A percentile compares a stretch with the other conserved stretches of the same genome.
Conservation (phyloP, 1,284 basidiomycete genomes). For the Volvariella surrecta region DNA sequence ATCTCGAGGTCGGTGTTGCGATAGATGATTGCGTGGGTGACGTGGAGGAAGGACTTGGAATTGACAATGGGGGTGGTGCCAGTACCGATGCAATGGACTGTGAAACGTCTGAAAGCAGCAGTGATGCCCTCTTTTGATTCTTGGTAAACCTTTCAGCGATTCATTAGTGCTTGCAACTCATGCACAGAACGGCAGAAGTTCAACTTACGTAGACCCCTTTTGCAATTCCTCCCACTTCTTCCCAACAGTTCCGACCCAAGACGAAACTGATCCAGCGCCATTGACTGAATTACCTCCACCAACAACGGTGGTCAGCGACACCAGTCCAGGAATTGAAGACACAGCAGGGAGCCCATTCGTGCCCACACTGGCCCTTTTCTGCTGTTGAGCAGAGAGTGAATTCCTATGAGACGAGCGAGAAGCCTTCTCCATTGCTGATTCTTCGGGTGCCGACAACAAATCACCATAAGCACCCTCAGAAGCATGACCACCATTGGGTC, state of each 20-base stretch:
- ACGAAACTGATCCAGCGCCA: conserved; percentile 16
- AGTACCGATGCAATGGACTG: conserved; percentile 46
- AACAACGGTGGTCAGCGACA: conserved; percentile 17
- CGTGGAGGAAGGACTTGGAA: conserved; percentile 1
- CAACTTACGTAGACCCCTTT: conserved; percentile 42
- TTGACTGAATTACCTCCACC: too few relatives aligned
- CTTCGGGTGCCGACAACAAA: neutral
- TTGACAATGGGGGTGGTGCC: conserved; percentile 15
- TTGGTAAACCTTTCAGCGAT: conserved; percentile 43
- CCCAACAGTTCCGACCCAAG: conserved; percentile 47
- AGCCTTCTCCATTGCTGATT: conserved; percentile 5
- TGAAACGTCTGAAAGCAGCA: conserved; percentile 57
- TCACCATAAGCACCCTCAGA: neutral
- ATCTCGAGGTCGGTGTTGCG: conserved; percentile 9
- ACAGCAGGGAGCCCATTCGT: conserved; percentile 13
- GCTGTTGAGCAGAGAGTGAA: too few relatives aligned
- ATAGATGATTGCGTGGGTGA: conserved; percentile 8
- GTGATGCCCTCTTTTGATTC: conserved; percentile 57
- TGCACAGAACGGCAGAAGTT: conserved; percentile 7
- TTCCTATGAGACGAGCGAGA: too few relatives aligned
- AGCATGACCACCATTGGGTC: neutral
- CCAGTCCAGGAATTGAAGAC: conserved; percentile 20
- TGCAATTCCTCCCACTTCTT: conserved; percentile 56
- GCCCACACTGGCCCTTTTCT: conserved; percentile 12
- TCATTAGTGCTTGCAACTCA: conserved; percentile 1